Conservation (phyloP, 2,329 filamentous ascomycete species). For the Aspergillus texensis region DNA sequence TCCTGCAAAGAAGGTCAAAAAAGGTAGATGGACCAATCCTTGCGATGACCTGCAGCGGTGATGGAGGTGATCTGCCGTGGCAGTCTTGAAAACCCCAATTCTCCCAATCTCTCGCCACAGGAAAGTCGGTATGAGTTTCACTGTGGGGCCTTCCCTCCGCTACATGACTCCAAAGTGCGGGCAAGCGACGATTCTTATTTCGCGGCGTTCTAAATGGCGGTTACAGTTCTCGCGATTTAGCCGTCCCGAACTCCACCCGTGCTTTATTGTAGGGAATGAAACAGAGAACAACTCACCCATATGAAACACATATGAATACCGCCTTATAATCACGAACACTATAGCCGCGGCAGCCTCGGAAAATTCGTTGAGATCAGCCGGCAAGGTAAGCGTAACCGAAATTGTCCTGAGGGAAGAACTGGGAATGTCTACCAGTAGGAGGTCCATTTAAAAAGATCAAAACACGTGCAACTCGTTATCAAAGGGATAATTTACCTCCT, state of each 20-base stretch:
- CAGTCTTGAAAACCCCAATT: slow-evolving; percentile 3
- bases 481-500: neutral
- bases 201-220: neutral
- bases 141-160: neutral
- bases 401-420: neutral
- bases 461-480: neutral
- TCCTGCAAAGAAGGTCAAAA: slow-evolving; percentile 1
- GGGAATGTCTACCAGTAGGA: neutral
- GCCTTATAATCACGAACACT: neutral
- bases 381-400: neutral
- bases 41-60: slow-evolving; percentile 9
- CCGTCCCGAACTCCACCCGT: neutral
- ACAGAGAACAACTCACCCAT: neutral
- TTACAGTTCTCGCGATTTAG: neutral
- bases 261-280: neutral
- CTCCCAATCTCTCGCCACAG: slow-evolving; percentile 3
- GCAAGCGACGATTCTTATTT: slow-evolving; percentile 8
- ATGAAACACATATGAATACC: neutral
- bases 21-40: slow-evolving; percentile 5
- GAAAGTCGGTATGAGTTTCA: neutral
- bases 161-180: neutral
- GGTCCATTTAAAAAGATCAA: neutral
- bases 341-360: slow-evolving; percentile 1
- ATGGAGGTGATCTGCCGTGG: slow-evolving; percentile 8
- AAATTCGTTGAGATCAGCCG: neutral